A percentile compares a stretch with the other conserved stretches of the same genome.
Conservation (phyloP, 257 asterid genomes). For the Solanum infundibuliforme region DNA sequence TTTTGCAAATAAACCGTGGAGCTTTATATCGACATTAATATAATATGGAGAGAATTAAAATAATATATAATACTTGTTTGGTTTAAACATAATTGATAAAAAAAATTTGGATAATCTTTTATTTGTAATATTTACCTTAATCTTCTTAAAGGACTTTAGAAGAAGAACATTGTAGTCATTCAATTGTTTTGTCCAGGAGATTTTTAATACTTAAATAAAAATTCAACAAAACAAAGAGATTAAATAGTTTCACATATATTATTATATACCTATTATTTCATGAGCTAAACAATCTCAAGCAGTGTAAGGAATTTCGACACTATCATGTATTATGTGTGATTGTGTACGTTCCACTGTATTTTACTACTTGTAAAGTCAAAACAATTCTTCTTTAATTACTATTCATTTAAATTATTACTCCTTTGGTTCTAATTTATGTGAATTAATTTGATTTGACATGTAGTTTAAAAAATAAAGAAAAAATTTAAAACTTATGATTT, state of each 20-base stretch:
- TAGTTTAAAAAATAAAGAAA: too few species aligned
- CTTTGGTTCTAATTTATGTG: neutral
- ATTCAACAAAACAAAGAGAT: neutral
- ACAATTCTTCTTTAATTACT: neutral
- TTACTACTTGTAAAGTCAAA: neutral
- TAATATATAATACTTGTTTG: neutral
- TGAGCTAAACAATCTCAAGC: neutral
- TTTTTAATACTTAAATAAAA: neutral
- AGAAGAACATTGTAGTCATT: neutral
- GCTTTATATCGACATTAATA: neutral
- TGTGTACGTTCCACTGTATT: neutral
- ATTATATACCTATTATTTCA: neutral
- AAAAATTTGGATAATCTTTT: neutral
- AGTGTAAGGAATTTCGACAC: neutral
- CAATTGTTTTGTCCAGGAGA: neutral
- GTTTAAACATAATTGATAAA: neutral
- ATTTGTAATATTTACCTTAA: neutral
- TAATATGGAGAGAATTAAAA: neutral
- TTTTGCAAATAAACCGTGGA: neutral
- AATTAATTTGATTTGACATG: too few species aligned
- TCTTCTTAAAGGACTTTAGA: neutral
- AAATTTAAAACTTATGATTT: too few species aligned
- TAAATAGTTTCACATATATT: neutral
- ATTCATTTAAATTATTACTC: neutral
- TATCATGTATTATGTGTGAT: neutral